phyloP scores from a whole-genome alignment of 768 basidiomycete genomes.

The Cystobasidium onofrii region DNA sequence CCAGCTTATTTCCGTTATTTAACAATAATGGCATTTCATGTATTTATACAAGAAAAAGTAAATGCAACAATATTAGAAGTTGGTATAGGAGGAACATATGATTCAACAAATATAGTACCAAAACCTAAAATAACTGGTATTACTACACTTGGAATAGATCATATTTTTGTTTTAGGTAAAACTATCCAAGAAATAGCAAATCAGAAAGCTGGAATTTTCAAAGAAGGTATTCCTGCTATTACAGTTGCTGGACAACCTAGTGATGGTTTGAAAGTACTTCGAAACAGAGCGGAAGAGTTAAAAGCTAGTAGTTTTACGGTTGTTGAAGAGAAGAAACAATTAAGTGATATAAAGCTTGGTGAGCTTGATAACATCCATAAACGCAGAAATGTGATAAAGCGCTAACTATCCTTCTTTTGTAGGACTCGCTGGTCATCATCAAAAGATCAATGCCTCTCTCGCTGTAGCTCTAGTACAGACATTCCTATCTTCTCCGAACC shows the following conservation, averaged over 20 bases:
- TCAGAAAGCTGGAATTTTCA: slow-evolving; percentile 96
- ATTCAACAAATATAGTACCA: slow-evolving; percentile 92
- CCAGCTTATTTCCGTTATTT: slow-evolving; percentile 91
- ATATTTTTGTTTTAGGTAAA: slow-evolving; percentile 74
- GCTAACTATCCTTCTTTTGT: slow-evolving; percentile 31
- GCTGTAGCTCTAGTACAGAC: slow-evolving; percentile 64
- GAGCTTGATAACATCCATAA: too few species aligned
- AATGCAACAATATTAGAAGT: slow-evolving; percentile 92
- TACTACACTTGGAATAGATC: slow-evolving; percentile 84
- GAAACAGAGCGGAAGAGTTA: slow-evolving; percentile 58
- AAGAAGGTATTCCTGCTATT: slow-evolving; percentile 72
- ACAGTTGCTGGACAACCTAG: slow-evolving; percentile 63
- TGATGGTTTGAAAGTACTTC: slow-evolving; percentile 62
- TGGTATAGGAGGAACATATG: slow-evolving; percentile 85
- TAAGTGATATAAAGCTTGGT: not conserved
- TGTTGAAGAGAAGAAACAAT: not conserved
- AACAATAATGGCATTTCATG: slow-evolving; percentile 83
- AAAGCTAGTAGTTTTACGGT: slow-evolving; percentile 50
- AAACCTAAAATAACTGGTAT: slow-evolving; percentile 82
- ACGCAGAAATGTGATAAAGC: too few species aligned
- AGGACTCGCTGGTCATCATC: slow-evolving; percentile 82
- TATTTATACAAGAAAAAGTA: slow-evolving; percentile 70
- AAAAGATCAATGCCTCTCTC: slow-evolving; percentile 75
- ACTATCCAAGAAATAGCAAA: slow-evolving; percentile 80
- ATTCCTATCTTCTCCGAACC: slow-evolving; percentile 53